These are phyloP conservation scores for Yamadazyma blattariae DNA, from an alignment of 1,139 yeast genomes.

Conservation along the genomic window DNA sequence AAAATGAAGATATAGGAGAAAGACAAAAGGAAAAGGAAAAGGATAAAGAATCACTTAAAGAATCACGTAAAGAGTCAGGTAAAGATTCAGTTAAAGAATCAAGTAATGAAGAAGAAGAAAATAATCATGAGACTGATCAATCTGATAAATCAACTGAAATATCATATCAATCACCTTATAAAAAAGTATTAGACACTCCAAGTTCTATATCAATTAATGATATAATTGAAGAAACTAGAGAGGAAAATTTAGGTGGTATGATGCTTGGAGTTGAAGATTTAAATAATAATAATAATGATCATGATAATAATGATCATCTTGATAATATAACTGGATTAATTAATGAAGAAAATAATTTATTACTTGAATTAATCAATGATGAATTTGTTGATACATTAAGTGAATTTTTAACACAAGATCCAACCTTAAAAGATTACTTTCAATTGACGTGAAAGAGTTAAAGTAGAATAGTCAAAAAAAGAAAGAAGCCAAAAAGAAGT, in stretches of 20 bases:
- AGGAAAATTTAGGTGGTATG: not conserved
- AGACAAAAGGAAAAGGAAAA: not conserved
- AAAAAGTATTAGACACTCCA: no score
- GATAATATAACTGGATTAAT: conserved; percentile 1
- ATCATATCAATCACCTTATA: no score
- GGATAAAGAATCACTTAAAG: not conserved
- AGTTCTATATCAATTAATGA: no score
- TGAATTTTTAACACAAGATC: conserved; percentile 7
- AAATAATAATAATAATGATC: no score
- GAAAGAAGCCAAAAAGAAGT: not conserved
- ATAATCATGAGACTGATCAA: no score
- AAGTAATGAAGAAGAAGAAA: no score
- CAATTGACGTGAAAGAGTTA: not conserved
- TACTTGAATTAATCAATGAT: conserved; percentile 4
- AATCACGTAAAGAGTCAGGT: no score
- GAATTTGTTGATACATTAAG: conserved; percentile 4
- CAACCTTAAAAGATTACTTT: conserved; percentile 5
- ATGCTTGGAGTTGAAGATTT: not conserved
- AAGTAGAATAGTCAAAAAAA: not conserved
- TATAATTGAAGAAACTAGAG: no score
- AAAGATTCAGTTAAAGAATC: no score
- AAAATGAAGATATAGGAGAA: not conserved
- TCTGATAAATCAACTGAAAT: no score
- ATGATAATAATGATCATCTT: no score
- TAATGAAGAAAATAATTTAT: conserved; percentile 5